Base-by-base conservation (phyloP, 1,139 yeast species). In the Pichia sp. region DNA sequence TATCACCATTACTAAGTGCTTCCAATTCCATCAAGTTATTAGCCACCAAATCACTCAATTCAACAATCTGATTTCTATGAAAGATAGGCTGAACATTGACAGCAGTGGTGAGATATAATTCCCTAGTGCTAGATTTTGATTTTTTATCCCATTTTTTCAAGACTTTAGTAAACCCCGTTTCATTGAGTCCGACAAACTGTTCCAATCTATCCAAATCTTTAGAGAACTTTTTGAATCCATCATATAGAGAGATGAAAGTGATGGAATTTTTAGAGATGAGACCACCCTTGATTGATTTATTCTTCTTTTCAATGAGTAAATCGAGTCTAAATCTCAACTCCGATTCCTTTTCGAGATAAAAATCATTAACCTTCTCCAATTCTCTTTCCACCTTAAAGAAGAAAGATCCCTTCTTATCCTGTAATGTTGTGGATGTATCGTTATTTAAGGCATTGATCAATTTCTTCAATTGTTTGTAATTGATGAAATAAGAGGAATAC, bases 81-180 rank as follows among this genome's bases (percentile, higher is more conserved):
- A 91, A 91, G 12, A 88, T 94, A 0, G 98, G 98, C 56, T 91
- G 98, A 3, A 91, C 95, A 45, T 86, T 86, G 10, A 91, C 96
- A 0, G 96, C 96, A 1, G 96, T 79, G 34, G 86, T 79, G 30
- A 91, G 69, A 56, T 88, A 91, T 36, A 91, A 67, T 57, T 91
- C 98, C 55, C 87, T 87, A 9, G 96, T 88, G 49, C 86, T 94
- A 2, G 95, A 84, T 51, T 88, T 87, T 15, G 96, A 86, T 43
- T 97, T 69, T 60, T 91, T 91, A 59, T 91, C 98, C 98, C 98
- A 91, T 63, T 91, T 91, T 57, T 91, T 91, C 50, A 91, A 73
- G 23, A 86, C 97, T 60, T 91, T 91, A 22, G 93, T 79, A 59
- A 91, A 91, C 14, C 97, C 98, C 0, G 95, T 86, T 52, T 91